Conservation (phyloP, 1,284 basidiomycete species). For the Ustilago xerochloae region DNA sequence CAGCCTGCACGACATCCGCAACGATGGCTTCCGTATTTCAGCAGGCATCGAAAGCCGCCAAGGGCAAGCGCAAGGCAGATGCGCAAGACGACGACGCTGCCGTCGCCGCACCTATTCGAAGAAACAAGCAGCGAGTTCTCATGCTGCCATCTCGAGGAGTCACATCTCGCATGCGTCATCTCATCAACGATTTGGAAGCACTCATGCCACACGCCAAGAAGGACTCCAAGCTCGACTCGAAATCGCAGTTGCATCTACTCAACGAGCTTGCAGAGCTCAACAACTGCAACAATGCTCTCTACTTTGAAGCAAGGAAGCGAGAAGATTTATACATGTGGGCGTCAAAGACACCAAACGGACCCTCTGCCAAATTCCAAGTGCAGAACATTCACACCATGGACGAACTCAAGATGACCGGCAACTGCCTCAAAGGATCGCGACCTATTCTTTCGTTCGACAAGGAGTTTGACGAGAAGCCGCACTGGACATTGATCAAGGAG, state of each 20-base stretch:
- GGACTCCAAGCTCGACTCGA: slow-evolving; percentile 81
- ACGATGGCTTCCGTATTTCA: slow-evolving; percentile 51
- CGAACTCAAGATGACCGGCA: slow-evolving; percentile 99
- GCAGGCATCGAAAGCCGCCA: slow-evolving; percentile 46
- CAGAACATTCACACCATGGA: slow-evolving; percentile 99
- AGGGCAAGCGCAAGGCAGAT: slow-evolving; percentile 57
- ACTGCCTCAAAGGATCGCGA: slow-evolving; percentile 94
- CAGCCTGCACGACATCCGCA: not conserved
- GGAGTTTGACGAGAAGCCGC: slow-evolving; percentile 87
- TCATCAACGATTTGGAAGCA: slow-evolving; percentile 93
- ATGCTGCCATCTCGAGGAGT: slow-evolving; percentile 92
- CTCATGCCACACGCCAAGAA: slow-evolving; percentile 96
- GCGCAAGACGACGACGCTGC: slow-evolving; percentile 19
- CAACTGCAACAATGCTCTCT: slow-evolving; percentile 97
- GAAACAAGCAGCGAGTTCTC: slow-evolving; percentile 78
- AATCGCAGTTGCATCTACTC: slow-evolving; percentile 90
- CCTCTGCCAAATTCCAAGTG: slow-evolving; percentile 95
- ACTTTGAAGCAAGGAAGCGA: slow-evolving; percentile 89
- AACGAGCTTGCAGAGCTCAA: slow-evolving; percentile 97
- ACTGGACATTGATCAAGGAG: slow-evolving; percentile 91
- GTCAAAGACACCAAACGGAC: slow-evolving; percentile 95
- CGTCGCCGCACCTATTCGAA: slow-evolving; percentile 26
- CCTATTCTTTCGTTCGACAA: slow-evolving; percentile 93
- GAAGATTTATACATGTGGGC: slow-evolving; percentile 98
- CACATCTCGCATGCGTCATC: slow-evolving; percentile 94